phyloP scores from a whole-genome alignment of 306 rosid species.

The Clitoria ternatea region DNA sequence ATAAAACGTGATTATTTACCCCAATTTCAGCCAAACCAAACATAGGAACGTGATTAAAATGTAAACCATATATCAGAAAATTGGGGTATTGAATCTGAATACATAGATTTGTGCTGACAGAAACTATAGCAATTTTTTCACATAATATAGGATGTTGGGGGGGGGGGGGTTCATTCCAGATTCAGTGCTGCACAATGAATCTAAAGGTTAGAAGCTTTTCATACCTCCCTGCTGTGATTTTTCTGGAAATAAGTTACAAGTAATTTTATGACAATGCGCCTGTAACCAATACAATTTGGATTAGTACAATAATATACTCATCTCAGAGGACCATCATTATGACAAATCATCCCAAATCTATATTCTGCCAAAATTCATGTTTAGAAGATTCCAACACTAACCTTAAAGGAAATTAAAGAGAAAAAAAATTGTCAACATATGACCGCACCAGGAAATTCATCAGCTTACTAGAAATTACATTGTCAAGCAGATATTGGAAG shows the following conservation, averaged over 20 bases:
- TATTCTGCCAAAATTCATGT: constrained; percentile 4
- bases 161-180: neutral
- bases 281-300: constrained; percentile 35
- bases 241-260: constrained; percentile 75
- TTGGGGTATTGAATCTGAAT: neutral
- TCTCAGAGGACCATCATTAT: neutral
- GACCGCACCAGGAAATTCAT: neutral
- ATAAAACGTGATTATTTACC: neutral
- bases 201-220: constrained; percentile 1
- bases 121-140: neutral
- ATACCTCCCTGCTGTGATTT: constrained; percentile 86
- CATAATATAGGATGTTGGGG: neutral
- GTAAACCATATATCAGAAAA: neutral
- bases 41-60: neutral
- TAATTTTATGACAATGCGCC: constrained; percentile 85
- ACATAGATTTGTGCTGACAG: neutral
- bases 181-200: neutral
- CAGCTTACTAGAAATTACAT: neutral
- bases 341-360: neutral
- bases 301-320: constrained; percentile 9
- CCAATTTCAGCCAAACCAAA: neutral
- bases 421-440: neutral
- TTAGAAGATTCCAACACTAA: neutral
- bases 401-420: neutral
- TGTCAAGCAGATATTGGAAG: neutral